Conservation (phyloP, 2,329 filamentous ascomycete species). For the Cladophialophora chaetospira region DNA sequence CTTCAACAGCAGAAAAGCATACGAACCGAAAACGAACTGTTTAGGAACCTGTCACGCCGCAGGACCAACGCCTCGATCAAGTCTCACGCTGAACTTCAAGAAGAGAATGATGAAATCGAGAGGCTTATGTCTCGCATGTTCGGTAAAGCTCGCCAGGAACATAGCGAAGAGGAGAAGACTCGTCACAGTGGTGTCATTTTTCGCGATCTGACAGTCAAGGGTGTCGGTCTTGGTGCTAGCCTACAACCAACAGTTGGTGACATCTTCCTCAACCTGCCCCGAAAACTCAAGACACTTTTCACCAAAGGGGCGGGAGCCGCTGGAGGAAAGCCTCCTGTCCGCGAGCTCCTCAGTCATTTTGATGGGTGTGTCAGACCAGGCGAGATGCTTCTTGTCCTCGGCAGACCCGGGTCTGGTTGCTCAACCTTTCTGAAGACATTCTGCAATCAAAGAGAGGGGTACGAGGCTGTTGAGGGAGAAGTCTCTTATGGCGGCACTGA, state of each 20-base stretch:
- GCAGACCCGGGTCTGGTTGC: slow-evolving; percentile 69
- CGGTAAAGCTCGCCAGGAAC: slow-evolving; percentile 62
- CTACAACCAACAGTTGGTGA: slow-evolving; percentile 60
- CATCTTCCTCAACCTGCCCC: slow-evolving; percentile 54
- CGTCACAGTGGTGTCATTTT: slow-evolving; percentile 71
- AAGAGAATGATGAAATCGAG: slow-evolving; percentile 32
- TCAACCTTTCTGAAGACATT: slow-evolving; percentile 71
- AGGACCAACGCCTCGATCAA: slow-evolving; percentile 25
- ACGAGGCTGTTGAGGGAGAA: slow-evolving; percentile 57
- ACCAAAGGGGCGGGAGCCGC: slow-evolving; percentile 38
- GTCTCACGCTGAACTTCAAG: slow-evolving; percentile 26
- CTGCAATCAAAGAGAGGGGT: slow-evolving; percentile 65
- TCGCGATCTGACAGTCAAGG: slow-evolving; percentile 69
- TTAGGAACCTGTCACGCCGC: slow-evolving; percentile 28
- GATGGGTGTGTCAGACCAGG: slow-evolving; percentile 72
- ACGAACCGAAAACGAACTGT: slow-evolving; percentile 28
- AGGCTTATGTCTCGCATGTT: slow-evolving; percentile 70
- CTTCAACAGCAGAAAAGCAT: slow-evolving; percentile 21
- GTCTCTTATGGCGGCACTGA: slow-evolving; percentile 59
- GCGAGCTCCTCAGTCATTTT: slow-evolving; percentile 65
- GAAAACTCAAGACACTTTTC: slow-evolving; percentile 50
- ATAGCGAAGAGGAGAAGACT: slow-evolving; percentile 70
- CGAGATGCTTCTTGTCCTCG: slow-evolving; percentile 71
- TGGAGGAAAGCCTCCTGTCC: slow-evolving; percentile 53
- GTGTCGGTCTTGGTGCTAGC: slow-evolving; percentile 66